These are phyloP conservation scores for Friedmanniomyces simplex DNA, from an alignment of 495 filamentous ascomycete species.

Conservation along the genomic window DNA sequence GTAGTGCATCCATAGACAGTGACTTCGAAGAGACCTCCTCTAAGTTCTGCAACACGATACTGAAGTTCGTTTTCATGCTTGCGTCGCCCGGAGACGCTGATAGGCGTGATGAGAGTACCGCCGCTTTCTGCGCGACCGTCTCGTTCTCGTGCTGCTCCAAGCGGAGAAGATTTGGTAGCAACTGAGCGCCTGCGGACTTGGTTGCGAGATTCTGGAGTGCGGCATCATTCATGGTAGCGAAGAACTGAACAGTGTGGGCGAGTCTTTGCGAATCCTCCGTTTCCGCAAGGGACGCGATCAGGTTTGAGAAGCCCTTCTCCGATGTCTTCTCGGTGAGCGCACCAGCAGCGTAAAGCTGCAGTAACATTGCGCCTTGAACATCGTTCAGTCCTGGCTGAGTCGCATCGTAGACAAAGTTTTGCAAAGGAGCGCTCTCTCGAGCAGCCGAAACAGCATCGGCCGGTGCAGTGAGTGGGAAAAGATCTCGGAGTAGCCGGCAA, in stretches of 20 bases:
- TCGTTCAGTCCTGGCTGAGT: background rate
- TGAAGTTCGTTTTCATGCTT: conserved; percentile 28
- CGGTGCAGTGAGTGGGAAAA: conserved; percentile 25
- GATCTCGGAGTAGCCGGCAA: background rate
- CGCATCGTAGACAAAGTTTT: conserved; percentile 21
- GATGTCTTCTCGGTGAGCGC: conserved; percentile 17
- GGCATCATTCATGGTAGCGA: background rate
- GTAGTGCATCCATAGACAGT: conserved; percentile 41
- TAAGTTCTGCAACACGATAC: conserved; percentile 32
- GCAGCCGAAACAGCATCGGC: conserved; percentile 15
- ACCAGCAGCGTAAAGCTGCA: conserved; percentile 3
- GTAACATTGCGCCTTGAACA: background rate
- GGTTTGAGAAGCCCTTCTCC: conserved; percentile 23
- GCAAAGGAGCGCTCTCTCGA: conserved; percentile 20
- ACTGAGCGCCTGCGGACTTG: conserved; percentile 36
- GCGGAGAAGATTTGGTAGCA: conserved; percentile 47
- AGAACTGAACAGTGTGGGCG: background rate
- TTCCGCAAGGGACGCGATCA: conserved; percentile 13
- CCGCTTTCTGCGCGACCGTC: conserved; percentile 42
- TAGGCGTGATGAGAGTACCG: conserved; percentile 26
- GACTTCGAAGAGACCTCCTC: conserved; percentile 42
- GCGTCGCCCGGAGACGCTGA: conserved; percentile 33
- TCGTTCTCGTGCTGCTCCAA: conserved; percentile 48
- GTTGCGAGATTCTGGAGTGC: background rate
- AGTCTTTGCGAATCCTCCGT: background rate